Conservation (phyloP, 148 eudicot genomes). For the Polygonum maritimum region DNA sequence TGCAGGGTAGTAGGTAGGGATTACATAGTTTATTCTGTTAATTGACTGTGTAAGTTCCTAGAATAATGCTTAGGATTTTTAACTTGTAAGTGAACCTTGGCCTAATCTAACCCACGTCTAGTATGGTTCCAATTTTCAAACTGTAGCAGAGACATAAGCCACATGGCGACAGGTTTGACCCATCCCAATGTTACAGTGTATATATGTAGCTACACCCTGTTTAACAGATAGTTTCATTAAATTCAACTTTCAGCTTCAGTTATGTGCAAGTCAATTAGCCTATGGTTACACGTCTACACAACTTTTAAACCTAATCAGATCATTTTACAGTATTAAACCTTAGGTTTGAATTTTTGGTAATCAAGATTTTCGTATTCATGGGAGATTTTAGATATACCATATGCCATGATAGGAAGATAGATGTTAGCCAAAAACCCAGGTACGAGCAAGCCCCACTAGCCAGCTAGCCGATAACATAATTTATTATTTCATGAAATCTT, state of each 20-base stretch:
- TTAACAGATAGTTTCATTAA: background rate
- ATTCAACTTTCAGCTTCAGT: background rate
- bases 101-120: background rate
- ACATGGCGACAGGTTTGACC: conserved; percentile 1
- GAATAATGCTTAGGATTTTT: too few species aligned
- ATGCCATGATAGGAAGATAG: background rate
- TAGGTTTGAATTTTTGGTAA: background rate
- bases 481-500: background rate
- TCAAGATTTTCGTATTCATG: background rate
- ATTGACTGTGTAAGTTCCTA: too few species aligned
- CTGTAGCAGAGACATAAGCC: background rate
- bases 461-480: background rate
- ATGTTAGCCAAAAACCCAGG: background rate
- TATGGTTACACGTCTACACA: background rate
- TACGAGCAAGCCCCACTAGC: background rate
- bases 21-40: too few species aligned
- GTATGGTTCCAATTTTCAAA: background rate
- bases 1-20: too few species aligned
- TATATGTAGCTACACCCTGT: background rate
- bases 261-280: background rate
- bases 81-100: background rate
- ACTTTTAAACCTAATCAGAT: background rate
- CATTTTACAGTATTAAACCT: background rate
- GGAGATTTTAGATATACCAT: background rate
- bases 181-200: background rate